Base-by-base conservation (phyloP, 345 rosid species). In the Pistacia atlantica region DNA sequence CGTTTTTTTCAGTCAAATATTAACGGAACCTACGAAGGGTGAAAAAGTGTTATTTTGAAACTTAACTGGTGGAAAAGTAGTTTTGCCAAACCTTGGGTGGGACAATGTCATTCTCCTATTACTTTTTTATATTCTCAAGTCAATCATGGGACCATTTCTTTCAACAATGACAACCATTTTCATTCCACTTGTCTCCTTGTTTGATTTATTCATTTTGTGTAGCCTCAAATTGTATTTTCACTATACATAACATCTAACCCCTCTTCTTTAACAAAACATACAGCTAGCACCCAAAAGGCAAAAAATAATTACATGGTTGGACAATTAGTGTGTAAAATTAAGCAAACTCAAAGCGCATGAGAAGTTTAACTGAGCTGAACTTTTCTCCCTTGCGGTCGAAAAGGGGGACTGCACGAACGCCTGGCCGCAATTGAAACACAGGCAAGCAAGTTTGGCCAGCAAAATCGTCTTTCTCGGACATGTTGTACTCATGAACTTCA, bases 391-490 rank as follows among this genome's bases (percentile, higher is more conserved):
- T 87, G 16, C 84, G 85, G 77, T 83, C 80, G 74, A 77, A 85
- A 55, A 93, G 89, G 0, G 93, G 94, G 64, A 91, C 85, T 46
- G 91, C 89, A 45, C 88, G 89, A 77, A 90, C 80, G 10, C 97
- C 94, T 13, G 83, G 83, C 69, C 81, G 80, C 69, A 93, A 38
- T 66, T 93, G 96, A 13, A 84, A 48, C 33, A 91, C 90, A 11
- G 90, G 94, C 81, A 93, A 81, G 78, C 92, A 90, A 75, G 92
- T 82, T 80, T 93, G 96, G 3, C 97, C 96, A 0, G 87, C 88
- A 65, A 93, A 90, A 74, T 91, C 89, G 35, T 91, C 91, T 70
- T 85, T 91, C 75, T 89, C 91, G 7, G 94, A 84, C 87, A 90
- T 84, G 83, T 89, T 87, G 31, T 91, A 87, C 73, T 90, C 89